A percentile compares a stretch with the other conserved stretches of the same genome.
These are phyloP conservation scores for Sarcocystis neurona DNA, from an alignment of 169 alveolate species.

Conservation along the genomic window DNA sequence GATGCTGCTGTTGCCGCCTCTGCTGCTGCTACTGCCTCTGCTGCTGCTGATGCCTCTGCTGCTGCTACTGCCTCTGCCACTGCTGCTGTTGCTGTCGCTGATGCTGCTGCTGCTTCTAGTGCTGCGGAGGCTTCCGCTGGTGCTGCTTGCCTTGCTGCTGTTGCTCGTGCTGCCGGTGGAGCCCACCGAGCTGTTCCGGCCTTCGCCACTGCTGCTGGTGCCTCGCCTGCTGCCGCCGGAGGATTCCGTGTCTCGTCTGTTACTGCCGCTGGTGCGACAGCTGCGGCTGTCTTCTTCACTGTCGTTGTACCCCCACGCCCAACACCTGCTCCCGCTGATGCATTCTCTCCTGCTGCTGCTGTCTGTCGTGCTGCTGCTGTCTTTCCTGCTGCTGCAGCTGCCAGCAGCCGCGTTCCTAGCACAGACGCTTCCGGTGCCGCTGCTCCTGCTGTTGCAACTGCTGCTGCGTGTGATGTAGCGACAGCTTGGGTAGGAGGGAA, in stretches of 20 bases:
- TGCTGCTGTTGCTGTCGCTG: slow-evolving; percentile 39
- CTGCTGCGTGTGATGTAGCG: no score
- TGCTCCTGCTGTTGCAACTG: no score
- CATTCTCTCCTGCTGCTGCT: no score
- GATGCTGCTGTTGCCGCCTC: neutral
- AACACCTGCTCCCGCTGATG: neutral
- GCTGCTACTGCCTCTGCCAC: neutral
- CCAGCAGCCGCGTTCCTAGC: no score
- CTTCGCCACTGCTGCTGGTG: no score
- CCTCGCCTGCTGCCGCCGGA: no score
- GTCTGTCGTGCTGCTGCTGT: no score
- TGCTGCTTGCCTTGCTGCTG: neutral
- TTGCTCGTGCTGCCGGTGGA: slow-evolving; percentile 2
- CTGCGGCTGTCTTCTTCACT: neutral
- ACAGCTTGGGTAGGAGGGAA: no score
- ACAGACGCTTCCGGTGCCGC: no score
- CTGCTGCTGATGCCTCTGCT: neutral
- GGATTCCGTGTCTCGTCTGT: neutral
- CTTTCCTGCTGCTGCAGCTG: no score
- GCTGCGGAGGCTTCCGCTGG: neutral
- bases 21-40: neutral
- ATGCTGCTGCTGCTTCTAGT: slow-evolving; percentile 4
- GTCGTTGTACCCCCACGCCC: neutral
- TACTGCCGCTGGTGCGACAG: neutral
- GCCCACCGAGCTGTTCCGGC: no score